Conservation (phyloP, 2,329 filamentous ascomycete genomes). For the Huntiella omanensis region DNA sequence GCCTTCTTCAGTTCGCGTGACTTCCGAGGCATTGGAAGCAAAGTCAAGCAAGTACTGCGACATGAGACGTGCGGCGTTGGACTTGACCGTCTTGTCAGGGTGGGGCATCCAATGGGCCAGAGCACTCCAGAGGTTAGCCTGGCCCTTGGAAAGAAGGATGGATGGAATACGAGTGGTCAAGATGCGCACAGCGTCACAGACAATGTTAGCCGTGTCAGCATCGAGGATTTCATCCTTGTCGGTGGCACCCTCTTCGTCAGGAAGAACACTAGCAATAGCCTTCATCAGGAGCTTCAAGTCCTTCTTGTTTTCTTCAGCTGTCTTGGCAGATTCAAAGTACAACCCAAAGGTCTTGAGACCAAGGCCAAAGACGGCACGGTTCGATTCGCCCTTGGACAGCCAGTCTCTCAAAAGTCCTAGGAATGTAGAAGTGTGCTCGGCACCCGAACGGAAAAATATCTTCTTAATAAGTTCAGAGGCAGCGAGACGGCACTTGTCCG, state of each 20-base stretch:
- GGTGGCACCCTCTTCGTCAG: conserved; percentile 25
- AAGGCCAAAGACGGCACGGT: conserved; percentile 49
- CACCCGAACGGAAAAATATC: conserved; percentile 60
- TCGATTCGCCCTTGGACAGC: conserved; percentile 53
- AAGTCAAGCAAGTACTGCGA: conserved; percentile 68
- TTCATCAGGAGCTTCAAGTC: conserved; percentile 46
- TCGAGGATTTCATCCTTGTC: conserved; percentile 24
- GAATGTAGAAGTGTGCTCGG: conserved; percentile 52
- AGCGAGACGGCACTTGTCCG: conserved; percentile 65
- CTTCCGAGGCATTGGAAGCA: conserved; percentile 25
- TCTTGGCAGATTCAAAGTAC: conserved; percentile 55
- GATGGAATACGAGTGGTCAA: conserved; percentile 49
- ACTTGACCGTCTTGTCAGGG: conserved; percentile 54
- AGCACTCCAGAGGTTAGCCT: conserved; percentile 49
- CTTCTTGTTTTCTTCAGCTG: conserved; percentile 40
- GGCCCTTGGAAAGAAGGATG: conserved; percentile 39
- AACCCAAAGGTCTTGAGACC: conserved; percentile 66
- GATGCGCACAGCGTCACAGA: conserved; percentile 49
- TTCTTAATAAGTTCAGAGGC: conserved; percentile 64
- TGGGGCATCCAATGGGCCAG: conserved; percentile 53
- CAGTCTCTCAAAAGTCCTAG: conserved; percentile 53
- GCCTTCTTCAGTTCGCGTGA: conserved; percentile 21
- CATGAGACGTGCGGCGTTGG: conserved; percentile 54
- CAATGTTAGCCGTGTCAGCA: conserved; percentile 56
- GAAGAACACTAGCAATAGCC: conserved; percentile 33